A percentile compares a stretch with the other conserved stretches of the same genome.
Evolutionary conservation across 768 basidiomycete species (phyloP).

Genomic region (Favolaschia claudopus): DNA sequence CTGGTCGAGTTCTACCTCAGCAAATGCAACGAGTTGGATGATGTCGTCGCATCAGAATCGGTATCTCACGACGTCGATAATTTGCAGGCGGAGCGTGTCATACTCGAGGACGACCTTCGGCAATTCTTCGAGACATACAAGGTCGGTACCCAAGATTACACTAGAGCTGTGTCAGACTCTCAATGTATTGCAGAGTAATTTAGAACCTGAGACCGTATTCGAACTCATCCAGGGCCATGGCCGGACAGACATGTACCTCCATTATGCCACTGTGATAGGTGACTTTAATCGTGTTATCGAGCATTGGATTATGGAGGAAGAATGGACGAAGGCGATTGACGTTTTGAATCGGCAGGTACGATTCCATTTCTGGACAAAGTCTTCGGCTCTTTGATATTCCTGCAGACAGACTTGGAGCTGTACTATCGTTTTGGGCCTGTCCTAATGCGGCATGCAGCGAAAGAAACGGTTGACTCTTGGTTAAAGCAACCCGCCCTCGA

Average conservation of each 20-base stretch:
- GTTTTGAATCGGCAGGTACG: slow-evolving; percentile 88
- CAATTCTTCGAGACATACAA: slow-evolving; percentile 96
- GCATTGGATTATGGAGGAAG: slow-evolving; percentile 91
- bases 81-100: slow-evolving; percentile 75
- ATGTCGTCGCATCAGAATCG: slow-evolving; percentile 88
- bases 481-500: slow-evolving; percentile 82
- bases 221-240: slow-evolving; percentile 95
- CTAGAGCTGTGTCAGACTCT: background rate
- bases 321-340: slow-evolving; percentile 91
- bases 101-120: slow-evolving; percentile 91
- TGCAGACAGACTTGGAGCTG: slow-evolving; percentile 80
- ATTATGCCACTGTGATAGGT: slow-evolving; percentile 83
- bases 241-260: slow-evolving; percentile 89
- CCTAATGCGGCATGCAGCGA: slow-evolving; percentile 85
- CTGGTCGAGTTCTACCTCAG: slow-evolving; percentile 96
- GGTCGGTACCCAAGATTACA: slow-evolving; percentile 50
- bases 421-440: slow-evolving; percentile 94
- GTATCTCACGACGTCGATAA: slow-evolving; percentile 86
- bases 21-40: slow-evolving; percentile 96
- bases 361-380: background rate
- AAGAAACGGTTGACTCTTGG: slow-evolving; percentile 94
- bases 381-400: background rate
- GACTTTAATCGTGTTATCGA: slow-evolving; percentile 88
- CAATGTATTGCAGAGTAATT: slow-evolving; percentile 63
- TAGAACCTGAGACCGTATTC: slow-evolving; percentile 87